Base-by-base conservation (phyloP, 345 rosid species). In the Gossypium bickii region DNA sequence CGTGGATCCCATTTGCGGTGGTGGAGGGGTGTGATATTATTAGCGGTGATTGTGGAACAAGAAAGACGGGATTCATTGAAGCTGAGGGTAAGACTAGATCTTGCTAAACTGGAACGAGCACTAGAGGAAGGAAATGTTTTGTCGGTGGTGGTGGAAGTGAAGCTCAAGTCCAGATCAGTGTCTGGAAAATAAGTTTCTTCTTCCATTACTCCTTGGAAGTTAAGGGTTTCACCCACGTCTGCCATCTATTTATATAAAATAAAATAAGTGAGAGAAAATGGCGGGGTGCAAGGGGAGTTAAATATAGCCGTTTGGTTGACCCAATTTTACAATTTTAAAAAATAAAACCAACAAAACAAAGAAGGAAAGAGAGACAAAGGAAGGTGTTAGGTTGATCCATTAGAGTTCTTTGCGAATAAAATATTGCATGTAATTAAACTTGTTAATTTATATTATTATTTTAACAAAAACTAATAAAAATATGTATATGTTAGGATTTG, bases 121-220 rank as follows among this genome's bases (percentile, higher is more conserved):
- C 90, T 86, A 38, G 95, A 79, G 29, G 87, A 87, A 13, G 87
- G 70, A 34, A 86, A 79, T 61, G 89, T 88, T 57, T 85, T 85
- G 70, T 86, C 92, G 68, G 89, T 87, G 73, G 81, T 49, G 74
- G 88, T 59, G 82, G 93, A 86, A 63, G 86, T 87, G 82, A 87
- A 90, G 82, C 91, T 88, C 59, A 82, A 79, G 74, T 90, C 92
- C 41, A 87, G 89, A 83, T 90, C 95, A 51, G 87, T 80, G 78
- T 86, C 87, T 22, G 87, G 77, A 24, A 79, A 76, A 74, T 69
- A 71, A 77, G 74, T 10, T 61, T 79, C 81, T 74, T 84, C 84
- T 65, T 84, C 87, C 88, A 83, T 73, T 45, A 22, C 66, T 24
- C 74, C 53, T 64, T 56, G 57, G 48, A 29, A 49, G 22, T 27